phyloP scores from a whole-genome alignment of 352 stramenopile species.

The Globisporangium uncinulatum region DNA sequence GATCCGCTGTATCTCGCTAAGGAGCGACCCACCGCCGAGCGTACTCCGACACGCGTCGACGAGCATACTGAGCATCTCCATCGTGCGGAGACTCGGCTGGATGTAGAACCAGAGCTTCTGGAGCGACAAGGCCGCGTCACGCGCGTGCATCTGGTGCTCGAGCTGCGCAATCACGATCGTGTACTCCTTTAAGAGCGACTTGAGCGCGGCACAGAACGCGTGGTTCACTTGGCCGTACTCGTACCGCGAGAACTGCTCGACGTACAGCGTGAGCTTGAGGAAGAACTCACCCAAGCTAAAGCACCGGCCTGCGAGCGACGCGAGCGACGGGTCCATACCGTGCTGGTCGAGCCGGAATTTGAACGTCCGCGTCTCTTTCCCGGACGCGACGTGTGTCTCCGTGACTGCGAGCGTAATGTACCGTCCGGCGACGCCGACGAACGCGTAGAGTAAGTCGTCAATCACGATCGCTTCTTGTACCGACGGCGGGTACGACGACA shows the following conservation, averaged over 20 bases:
- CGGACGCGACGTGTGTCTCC: conserved; percentile 30
- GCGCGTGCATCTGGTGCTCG: conserved; percentile 67
- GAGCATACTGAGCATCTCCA: conserved; percentile 89
- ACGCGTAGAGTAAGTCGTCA: conserved; percentile 77
- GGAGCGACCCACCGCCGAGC: conserved; percentile 85
- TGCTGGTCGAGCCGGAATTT: conserved; percentile 64
- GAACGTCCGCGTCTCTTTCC: conserved; percentile 29
- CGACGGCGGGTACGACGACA: conserved; percentile 69
- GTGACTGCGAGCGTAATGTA: conserved; percentile 70
- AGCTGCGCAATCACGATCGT: conserved; percentile 89
- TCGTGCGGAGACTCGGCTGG: conserved; percentile 88
- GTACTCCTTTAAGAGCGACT: conserved; percentile 91
- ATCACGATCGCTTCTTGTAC: conserved; percentile 79
- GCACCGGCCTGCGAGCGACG: conserved; percentile 58
- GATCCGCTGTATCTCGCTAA: conserved; percentile 88
- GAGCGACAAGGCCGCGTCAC: conserved; percentile 55
- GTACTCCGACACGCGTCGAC: conserved; percentile 66
- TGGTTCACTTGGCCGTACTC: conserved; percentile 94
- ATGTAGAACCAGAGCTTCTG: conserved; percentile 93
- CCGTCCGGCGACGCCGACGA: conserved; percentile 76
- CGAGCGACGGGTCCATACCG: conserved; percentile 79
- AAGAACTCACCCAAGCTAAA: conserved; percentile 76
- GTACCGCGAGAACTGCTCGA: conserved; percentile 80
- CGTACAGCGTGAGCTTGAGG: conserved; percentile 64
- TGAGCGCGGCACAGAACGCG: conserved; percentile 90